Evolutionary conservation across 805 yeast genomes (phyloP).

Genomic region (Pichia cabralensis): DNA sequence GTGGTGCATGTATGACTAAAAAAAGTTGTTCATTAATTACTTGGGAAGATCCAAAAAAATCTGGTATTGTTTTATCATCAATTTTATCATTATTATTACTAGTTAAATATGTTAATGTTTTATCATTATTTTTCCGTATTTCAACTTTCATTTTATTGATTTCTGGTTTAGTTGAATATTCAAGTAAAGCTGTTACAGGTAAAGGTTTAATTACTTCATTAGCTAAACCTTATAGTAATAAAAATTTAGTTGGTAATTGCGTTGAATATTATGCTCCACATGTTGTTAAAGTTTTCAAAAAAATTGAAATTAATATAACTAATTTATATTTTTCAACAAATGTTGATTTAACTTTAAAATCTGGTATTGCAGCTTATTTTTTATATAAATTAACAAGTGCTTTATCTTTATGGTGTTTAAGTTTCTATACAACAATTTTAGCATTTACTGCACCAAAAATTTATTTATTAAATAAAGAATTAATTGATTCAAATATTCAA

Average conservation of each 20-base stretch:
- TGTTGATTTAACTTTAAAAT: slow-evolving; percentile 61
- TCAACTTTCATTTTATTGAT: slow-evolving; percentile 45
- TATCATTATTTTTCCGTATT: slow-evolving; percentile 51
- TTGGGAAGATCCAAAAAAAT: slow-evolving; percentile 66
- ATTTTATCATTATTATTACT: slow-evolving; percentile 44
- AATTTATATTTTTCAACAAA: slow-evolving; percentile 57
- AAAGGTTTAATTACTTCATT: slow-evolving; percentile 71
- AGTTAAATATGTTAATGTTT: slow-evolving; percentile 52
- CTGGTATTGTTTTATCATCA: slow-evolving; percentile 69
- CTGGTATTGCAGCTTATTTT: slow-evolving; percentile 56
- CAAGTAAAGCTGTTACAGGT: slow-evolving; percentile 64
- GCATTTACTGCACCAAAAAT: slow-evolving; percentile 69
- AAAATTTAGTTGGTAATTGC: slow-evolving; percentile 22
- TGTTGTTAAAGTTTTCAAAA: slow-evolving; percentile 32
- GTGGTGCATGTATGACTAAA: slow-evolving; percentile 23
- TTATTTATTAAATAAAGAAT: slow-evolving; percentile 64
- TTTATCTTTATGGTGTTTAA: slow-evolving; percentile 62
- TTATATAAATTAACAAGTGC: slow-evolving; percentile 64
- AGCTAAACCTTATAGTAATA: slow-evolving; percentile 48
- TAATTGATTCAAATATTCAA: slow-evolving; percentile 59
- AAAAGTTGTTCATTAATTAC: slow-evolving; percentile 36
- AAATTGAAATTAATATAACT: slow-evolving; percentile 43
- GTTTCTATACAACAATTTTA: slow-evolving; percentile 44
- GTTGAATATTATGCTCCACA: slow-evolving; percentile 26
- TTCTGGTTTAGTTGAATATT: slow-evolving; percentile 69